Evolutionary conservation across 1,139 yeast species (phyloP).

Genomic region (Pichia terricola): DNA sequence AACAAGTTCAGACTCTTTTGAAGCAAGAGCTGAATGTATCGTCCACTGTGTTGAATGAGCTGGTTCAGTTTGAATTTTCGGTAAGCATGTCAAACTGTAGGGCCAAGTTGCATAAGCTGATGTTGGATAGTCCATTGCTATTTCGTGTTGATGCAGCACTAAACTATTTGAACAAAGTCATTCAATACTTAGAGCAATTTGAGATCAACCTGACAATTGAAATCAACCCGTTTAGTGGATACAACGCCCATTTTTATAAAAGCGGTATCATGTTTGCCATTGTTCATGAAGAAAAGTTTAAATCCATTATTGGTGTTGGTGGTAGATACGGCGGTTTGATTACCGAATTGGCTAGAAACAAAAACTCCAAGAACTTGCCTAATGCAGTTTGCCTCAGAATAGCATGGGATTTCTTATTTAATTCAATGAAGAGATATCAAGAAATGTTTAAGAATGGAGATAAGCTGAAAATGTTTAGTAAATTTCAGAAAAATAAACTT

Average conservation of each 20-base stretch:
- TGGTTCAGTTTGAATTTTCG: constrained; percentile 70
- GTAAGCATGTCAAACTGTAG: constrained; percentile 58
- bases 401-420: constrained; percentile 51
- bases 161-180: constrained; percentile 47
- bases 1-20: constrained; percentile 55
- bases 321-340: constrained; percentile 81
- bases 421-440: constrained; percentile 39
- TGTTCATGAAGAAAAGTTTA: constrained; percentile 46
- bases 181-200: constrained; percentile 43
- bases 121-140: constrained; percentile 68
- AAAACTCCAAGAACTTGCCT: constrained; percentile 26
- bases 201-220: constrained; percentile 40
- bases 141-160: constrained; percentile 54
- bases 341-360: constrained; percentile 45
- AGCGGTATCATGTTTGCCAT: constrained; percentile 77
- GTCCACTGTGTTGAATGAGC: constrained; percentile 71
- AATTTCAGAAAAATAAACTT: constrained; percentile 26
- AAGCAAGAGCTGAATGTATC: constrained; percentile 68
- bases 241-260: constrained; percentile 66
- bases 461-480: constrained; percentile 19
- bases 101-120: constrained; percentile 50
- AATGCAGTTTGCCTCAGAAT: constrained; percentile 82
- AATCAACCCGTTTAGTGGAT: constrained; percentile 69
- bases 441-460: constrained; percentile 28
- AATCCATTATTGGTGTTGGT: constrained; percentile 69